These are phyloP conservation scores for Sporothrix mexicana DNA, from an alignment of 2,329 filamentous ascomycete genomes.

Conservation along the genomic window DNA sequence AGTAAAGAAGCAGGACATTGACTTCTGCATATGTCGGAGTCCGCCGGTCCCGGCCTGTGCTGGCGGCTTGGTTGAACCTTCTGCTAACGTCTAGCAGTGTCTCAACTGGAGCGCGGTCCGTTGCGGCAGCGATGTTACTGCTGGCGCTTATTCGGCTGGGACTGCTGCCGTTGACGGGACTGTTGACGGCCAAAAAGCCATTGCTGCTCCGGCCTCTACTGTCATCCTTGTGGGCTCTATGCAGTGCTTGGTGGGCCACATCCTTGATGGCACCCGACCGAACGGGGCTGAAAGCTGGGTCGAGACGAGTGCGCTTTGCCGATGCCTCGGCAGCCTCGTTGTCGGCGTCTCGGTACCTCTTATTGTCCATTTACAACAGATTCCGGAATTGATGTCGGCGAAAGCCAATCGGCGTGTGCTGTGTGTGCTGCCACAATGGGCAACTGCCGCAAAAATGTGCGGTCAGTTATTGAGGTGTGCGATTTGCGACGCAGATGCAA, in stretches of 20 bases:
- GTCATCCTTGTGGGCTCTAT: background rate
- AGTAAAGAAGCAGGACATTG: constrained; percentile 36
- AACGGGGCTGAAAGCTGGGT: background rate
- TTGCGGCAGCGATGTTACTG: background rate
- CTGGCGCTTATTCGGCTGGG: background rate
- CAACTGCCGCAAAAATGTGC: background rate
- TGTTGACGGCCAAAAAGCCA: background rate
- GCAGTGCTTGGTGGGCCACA: background rate
- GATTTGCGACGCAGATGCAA: constrained; percentile 12
- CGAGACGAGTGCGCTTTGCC: constrained; percentile 35
- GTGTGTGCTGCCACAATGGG: background rate
- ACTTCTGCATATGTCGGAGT: constrained; percentile 35
- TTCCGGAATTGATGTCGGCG: background rate
- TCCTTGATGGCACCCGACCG: constrained; percentile 30
- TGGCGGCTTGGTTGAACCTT: constrained; percentile 34
- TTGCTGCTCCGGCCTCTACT: background rate
- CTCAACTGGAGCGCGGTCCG: constrained; percentile 16
- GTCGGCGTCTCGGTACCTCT: constrained; percentile 34
- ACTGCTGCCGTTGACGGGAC: background rate
- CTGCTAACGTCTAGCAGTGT: constrained; percentile 36
- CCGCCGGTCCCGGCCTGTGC: constrained; percentile 34
- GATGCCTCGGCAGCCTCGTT: constrained; percentile 31
- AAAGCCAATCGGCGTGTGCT: constrained; percentile 9
- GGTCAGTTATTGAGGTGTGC: background rate
- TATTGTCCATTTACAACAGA: constrained; percentile 35